These are phyloP conservation scores for Brasenia schreberi DNA, from an alignment of 164 flowering plant genomes.

Conservation along the genomic window DNA sequence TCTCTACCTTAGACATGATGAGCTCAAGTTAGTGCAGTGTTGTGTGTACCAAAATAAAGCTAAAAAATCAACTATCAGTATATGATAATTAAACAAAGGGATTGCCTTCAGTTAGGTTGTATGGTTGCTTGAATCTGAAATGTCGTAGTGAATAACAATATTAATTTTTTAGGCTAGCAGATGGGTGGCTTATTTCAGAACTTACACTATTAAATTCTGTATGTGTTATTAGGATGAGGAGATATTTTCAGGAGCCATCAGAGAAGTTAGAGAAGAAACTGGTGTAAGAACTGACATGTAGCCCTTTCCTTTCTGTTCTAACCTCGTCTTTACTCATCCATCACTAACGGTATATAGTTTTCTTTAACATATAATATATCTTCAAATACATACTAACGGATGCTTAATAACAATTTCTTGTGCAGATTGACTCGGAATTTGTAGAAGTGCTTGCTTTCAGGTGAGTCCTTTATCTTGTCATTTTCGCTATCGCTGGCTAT, in stretches of 20 bases:
- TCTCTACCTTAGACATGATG: neutral
- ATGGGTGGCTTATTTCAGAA: too few species aligned
- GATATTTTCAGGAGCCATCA: conserved; percentile 63
- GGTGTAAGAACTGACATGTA: conserved; percentile 46
- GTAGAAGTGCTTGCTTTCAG: conserved; percentile 85
- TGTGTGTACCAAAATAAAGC: too few species aligned
- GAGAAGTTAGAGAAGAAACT: conserved; percentile 94
- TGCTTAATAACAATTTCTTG: neutral
- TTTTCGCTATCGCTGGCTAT: neutral
- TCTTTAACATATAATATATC: too few species aligned
- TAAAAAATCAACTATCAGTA: too few species aligned
- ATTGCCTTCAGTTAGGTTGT: too few species aligned
- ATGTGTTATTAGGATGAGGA: conserved; percentile 60
- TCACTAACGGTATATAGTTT: too few species aligned
- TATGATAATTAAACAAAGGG: too few species aligned
- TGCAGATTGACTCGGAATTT: conserved; percentile 81
- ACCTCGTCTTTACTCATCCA: too few species aligned
- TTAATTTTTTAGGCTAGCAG: too few species aligned
- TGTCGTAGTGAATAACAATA: too few species aligned
- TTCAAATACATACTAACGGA: too few species aligned
- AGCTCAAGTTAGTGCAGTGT: neutral
- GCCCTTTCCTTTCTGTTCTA: neutral
- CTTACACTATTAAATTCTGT: neutral
- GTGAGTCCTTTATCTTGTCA: conserved; percentile 18
- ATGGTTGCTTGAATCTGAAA: too few species aligned